These are phyloP conservation scores for Fragaria vesca DNA, from an alignment of 306 rosid genomes.

Conservation along the genomic window DNA sequence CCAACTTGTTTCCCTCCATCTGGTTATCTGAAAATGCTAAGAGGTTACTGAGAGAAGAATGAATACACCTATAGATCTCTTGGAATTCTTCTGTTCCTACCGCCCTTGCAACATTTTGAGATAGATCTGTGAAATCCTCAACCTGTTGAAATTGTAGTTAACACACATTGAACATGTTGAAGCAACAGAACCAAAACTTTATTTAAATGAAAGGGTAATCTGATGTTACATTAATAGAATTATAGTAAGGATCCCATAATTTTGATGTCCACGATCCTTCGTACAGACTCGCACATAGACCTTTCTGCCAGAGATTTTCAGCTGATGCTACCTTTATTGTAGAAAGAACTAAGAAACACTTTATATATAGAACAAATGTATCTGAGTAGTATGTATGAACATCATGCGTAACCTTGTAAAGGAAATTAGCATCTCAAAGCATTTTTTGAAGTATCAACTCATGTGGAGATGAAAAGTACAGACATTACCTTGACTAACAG, in stretches of 20 bases:
- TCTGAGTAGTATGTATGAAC: neutral
- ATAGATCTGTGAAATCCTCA: constrained; percentile 15
- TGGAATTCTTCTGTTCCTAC: constrained; percentile 8
- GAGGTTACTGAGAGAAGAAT: constrained; percentile 9
- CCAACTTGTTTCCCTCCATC: constrained; percentile 15
- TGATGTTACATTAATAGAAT: constrained; percentile 4
- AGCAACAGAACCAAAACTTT: neutral
- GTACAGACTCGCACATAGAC: constrained; percentile 16
- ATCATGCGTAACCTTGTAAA: neutral
- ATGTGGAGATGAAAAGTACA: neutral
- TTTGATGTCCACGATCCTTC: constrained; percentile 17
- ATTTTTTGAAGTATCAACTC: neutral
- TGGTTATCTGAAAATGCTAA: neutral
- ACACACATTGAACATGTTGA: neutral
- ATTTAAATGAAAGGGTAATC: neutral
- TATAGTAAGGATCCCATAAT: constrained; percentile 14
- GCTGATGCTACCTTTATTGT: constrained; percentile 4
- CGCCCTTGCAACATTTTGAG: constrained; percentile 16
- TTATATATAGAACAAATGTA: neutral
- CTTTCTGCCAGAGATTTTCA: constrained; percentile 13
- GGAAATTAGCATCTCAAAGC: neutral
- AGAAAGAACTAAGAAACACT: neutral
- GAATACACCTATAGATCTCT: constrained; percentile 7
- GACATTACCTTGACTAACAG: constrained; percentile 13
- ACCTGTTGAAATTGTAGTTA: constrained; percentile 12